A percentile compares a stretch with the other conserved stretches of the same genome.
Evolutionary conservation across 345 rosid species (phyloP).

Genomic region (Camelina laxa): DNA sequence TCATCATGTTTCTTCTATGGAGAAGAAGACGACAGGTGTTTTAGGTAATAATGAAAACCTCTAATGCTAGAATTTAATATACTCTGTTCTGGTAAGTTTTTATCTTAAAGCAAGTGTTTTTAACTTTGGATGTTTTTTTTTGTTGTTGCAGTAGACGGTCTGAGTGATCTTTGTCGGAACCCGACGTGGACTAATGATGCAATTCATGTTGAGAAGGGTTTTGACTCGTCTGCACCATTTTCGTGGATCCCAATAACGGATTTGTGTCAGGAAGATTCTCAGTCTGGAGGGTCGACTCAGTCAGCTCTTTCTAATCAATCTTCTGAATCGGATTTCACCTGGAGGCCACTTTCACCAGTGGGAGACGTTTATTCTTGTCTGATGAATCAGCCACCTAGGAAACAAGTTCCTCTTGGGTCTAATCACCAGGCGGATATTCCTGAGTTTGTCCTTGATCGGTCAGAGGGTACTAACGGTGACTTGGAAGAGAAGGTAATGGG

Average conservation of each 20-base stretch:
- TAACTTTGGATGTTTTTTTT: constrained; percentile 19
- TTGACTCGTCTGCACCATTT: constrained; percentile 34
- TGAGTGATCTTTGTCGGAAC: constrained; percentile 31
- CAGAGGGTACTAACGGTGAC: constrained; percentile 16
- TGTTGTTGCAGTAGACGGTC: constrained; percentile 36
- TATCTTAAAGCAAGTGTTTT: neutral
- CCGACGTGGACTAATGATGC: constrained; percentile 14
- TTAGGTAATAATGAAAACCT: constrained; percentile 41
- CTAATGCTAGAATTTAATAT: neutral
- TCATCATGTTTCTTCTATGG: constrained; percentile 8
- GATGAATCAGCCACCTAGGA: constrained; percentile 46
- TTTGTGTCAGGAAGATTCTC: constrained; percentile 46
- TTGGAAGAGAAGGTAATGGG: constrained; percentile 55
- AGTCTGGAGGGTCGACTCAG: constrained; percentile 29
- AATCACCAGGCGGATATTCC: constrained; percentile 78
- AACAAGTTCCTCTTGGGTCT: constrained; percentile 62
- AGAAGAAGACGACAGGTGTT: constrained; percentile 29
- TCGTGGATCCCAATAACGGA: constrained; percentile 7
- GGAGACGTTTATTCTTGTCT: constrained; percentile 42
- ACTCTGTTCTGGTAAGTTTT: neutral
- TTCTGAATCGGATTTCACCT: constrained; percentile 41
- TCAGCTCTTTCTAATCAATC: constrained; percentile 46
- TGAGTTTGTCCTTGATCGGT: constrained; percentile 27
- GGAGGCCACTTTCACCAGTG: constrained; percentile 40
- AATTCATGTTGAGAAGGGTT: constrained; percentile 39